These are phyloP conservation scores for Anastatica hierochuntica DNA, from an alignment of 345 rosid species.

Conservation along the genomic window DNA sequence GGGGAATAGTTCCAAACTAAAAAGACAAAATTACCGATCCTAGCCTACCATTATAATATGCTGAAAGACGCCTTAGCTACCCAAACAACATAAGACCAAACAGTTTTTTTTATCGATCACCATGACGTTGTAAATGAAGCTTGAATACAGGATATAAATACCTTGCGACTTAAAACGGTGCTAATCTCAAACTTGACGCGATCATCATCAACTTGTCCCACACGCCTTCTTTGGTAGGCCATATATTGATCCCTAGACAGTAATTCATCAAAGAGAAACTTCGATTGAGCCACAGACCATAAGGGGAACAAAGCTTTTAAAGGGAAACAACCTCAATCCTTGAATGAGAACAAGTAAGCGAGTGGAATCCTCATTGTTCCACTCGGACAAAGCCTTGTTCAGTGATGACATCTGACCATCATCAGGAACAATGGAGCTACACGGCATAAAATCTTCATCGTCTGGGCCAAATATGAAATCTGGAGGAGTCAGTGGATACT, in stretches of 20 bases:
- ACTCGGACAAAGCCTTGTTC: slow-evolving; percentile 40
- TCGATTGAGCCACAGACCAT: not conserved
- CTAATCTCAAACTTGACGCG: slow-evolving; percentile 74
- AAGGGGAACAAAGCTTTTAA: not conserved
- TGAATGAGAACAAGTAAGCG: slow-evolving; percentile 48
- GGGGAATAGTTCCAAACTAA: not conserved
- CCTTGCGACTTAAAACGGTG: slow-evolving; percentile 91
- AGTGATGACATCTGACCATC: slow-evolving; percentile 23
- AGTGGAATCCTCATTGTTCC: slow-evolving; percentile 65
- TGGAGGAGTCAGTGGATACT: slow-evolving; percentile 60
- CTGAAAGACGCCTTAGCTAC: not conserved
- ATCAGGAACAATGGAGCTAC: slow-evolving; percentile 17
- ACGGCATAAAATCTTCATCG: slow-evolving; percentile 70
- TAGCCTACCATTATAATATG: not conserved
- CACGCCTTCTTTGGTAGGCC: slow-evolving; percentile 55
- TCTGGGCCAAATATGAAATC: slow-evolving; percentile 78
- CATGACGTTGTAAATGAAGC: slow-evolving; percentile 1
- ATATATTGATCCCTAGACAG: slow-evolving; percentile 52
- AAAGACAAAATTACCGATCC: not conserved
- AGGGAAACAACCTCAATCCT: slow-evolving; percentile 53
- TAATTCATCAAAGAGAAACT: not conserved
- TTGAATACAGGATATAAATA: slow-evolving; percentile 13
- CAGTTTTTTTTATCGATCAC: not conserved
- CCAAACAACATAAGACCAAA: not conserved
- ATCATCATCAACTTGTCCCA: slow-evolving; percentile 72